Evolutionary conservation across 106 monocot genomes (phyloP).

Genomic region (Hemerocallis citrina): DNA sequence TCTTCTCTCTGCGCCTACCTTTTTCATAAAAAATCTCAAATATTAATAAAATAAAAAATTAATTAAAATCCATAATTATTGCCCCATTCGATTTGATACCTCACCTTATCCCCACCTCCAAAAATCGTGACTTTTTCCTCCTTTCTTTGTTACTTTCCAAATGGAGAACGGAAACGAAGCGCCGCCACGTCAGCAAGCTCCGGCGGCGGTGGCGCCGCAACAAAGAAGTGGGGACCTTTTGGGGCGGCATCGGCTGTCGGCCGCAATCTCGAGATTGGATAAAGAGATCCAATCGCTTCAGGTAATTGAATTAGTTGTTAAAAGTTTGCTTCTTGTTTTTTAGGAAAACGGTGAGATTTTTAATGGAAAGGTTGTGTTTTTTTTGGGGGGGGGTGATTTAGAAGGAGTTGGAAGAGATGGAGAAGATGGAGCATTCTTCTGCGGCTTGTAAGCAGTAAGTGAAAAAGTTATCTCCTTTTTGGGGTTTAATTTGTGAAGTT

Average conservation of each 20-base stretch:
- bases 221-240: conserved; percentile 1
- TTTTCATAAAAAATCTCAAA: too few relatives aligned
- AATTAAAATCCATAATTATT: too few relatives aligned
- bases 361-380: neutral
- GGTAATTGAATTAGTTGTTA: too few relatives aligned
- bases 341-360: neutral
- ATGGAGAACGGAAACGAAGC: neutral
- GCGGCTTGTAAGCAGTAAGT: neutral
- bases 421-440: neutral
- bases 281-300: conserved; percentile 16
- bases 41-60: too few relatives aligned
- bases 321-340: too few relatives aligned
- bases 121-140: too few relatives aligned
- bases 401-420: neutral
- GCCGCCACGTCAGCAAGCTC: neutral
- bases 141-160: too few relatives aligned
- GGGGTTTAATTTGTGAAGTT: neutral
- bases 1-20: too few relatives aligned
- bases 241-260: conserved; percentile 15
- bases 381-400: neutral
- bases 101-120: too few relatives aligned
- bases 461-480: neutral
- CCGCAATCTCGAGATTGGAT: conserved; percentile 10
- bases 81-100: too few relatives aligned
- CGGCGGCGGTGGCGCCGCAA: neutral